Conservation (phyloP, 2,329 filamentous ascomycete species). For the Trichophyton verrucosum region DNA sequence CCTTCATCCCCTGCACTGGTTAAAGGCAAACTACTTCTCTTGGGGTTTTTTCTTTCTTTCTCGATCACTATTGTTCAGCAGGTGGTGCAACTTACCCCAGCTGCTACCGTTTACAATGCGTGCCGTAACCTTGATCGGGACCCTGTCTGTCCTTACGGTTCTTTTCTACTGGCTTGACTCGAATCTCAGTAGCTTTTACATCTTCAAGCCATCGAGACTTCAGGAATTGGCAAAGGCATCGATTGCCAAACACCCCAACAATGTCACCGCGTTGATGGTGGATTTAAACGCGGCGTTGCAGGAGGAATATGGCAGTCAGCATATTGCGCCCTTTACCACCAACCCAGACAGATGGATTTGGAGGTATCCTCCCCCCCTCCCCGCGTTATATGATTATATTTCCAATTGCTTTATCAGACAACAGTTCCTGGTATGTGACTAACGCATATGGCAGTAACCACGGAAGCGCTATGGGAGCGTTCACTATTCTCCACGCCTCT, state of each 20-base stretch:
- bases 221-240: slow-evolving; percentile 15
- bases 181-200: slow-evolving; percentile 12
- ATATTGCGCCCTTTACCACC: slow-evolving; percentile 7
- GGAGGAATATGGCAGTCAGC: slow-evolving; percentile 9
- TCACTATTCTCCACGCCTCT: slow-evolving; percentile 73
- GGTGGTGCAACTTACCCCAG: background rate
- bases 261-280: slow-evolving; percentile 22
- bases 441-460: slow-evolving; percentile 6
- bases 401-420: background rate
- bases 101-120: background rate
- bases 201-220: slow-evolving; percentile 15
- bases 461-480: slow-evolving; percentile 42
- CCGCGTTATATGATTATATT: background rate
- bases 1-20: background rate
- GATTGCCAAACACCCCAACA: slow-evolving; percentile 20
- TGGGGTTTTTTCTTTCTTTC: slow-evolving; percentile 12
- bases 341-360: slow-evolving; percentile 66
- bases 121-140: background rate
- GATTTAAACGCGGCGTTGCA: slow-evolving; percentile 10
- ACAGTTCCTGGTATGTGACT: background rate
- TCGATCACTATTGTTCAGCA: background rate
- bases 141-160: slow-evolving; percentile 1
- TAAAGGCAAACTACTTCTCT: background rate
- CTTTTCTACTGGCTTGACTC: slow-evolving; percentile 8
- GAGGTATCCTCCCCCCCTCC: slow-evolving; percentile 33